These are phyloP conservation scores for Leucocoprinus sp. DNA, from an alignment of 768 basidiomycete genomes.

Conservation along the genomic window DNA sequence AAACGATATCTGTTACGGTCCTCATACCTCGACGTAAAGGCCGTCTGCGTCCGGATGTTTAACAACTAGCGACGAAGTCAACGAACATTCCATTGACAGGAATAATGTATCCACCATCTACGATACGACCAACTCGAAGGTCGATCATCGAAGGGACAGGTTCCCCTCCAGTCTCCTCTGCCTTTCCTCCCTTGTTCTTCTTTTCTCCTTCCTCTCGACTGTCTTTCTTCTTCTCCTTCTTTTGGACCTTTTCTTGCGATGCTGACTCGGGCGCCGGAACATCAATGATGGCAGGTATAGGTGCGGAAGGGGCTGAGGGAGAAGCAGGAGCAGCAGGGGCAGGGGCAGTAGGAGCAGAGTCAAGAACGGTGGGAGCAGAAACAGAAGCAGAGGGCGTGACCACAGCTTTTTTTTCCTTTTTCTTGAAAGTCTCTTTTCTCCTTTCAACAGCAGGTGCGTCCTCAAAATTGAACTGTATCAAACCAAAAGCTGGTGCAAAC, in stretches of 20 bases:
- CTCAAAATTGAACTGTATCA: slow-evolving; percentile 64
- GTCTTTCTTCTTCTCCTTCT: slow-evolving; percentile 46
- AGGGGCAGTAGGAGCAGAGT: slow-evolving; percentile 18
- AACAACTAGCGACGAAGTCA: slow-evolving; percentile 48
- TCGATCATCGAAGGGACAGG: slow-evolving; percentile 97
- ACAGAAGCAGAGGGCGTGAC: slow-evolving; percentile 12
- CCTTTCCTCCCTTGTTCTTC: slow-evolving; percentile 36
- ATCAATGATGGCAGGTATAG: slow-evolving; percentile 15
- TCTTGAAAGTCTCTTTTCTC: slow-evolving; percentile 65
- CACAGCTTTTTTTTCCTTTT: slow-evolving; percentile 54
- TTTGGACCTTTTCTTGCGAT: slow-evolving; percentile 26
- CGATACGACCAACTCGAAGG: slow-evolving; percentile 85
- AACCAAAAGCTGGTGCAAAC: slow-evolving; percentile 41
- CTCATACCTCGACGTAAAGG: slow-evolving; percentile 83
- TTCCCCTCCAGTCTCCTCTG: slow-evolving; percentile 66
- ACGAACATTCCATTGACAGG: slow-evolving; percentile 1
- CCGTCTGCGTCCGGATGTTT: slow-evolving; percentile 97
- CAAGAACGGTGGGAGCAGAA: slow-evolving; percentile 18
- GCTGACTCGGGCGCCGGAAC: slow-evolving; percentile 15
- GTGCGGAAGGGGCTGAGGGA: slow-evolving; percentile 14
- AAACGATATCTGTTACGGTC: not conserved
- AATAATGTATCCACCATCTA: slow-evolving; percentile 58
- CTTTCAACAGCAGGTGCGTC: slow-evolving; percentile 70
- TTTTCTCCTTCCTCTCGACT: slow-evolving; percentile 27
- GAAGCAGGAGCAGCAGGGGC: slow-evolving; percentile 19